phyloP scores from a whole-genome alignment of 352 stramenopile species.

The Pilasporangium apinafurcum region DNA sequence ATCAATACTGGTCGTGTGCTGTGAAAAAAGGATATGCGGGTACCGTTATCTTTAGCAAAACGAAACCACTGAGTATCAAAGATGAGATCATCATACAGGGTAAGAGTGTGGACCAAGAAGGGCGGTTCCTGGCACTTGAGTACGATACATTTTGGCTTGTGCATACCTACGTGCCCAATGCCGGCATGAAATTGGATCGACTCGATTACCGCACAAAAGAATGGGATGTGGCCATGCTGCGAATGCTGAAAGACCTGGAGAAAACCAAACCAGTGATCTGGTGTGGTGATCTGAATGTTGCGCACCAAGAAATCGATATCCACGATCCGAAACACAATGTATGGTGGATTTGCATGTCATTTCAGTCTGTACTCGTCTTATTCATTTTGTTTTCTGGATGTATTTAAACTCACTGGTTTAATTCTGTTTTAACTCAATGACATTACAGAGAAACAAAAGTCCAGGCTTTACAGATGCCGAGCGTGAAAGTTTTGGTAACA shows the following conservation, averaged over 20 bases:
- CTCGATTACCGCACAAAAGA: slow-evolving; percentile 64
- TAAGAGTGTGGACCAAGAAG: slow-evolving; percentile 54
- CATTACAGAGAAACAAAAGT: slow-evolving; percentile 48
- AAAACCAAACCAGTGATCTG: slow-evolving; percentile 75
- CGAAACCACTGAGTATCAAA: slow-evolving; percentile 60
- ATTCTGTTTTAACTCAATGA: neutral
- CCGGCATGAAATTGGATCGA: slow-evolving; percentile 63
- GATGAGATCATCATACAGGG: slow-evolving; percentile 55
- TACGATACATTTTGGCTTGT: slow-evolving; percentile 75
- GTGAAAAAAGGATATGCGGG: slow-evolving; percentile 76
- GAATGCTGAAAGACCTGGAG: slow-evolving; percentile 65
- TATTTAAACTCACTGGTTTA: neutral
- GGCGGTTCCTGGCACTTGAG: slow-evolving; percentile 73
- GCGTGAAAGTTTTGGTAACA: slow-evolving; percentile 59
- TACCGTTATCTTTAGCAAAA: slow-evolving; percentile 70
- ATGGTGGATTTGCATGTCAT: neutral
- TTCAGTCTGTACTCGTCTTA: too few relatives aligned
- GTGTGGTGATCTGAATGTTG: slow-evolving; percentile 83
- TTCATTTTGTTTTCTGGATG: too few relatives aligned
- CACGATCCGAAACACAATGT: slow-evolving; percentile 82
- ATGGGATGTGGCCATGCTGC: slow-evolving; percentile 73
- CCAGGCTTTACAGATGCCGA: slow-evolving; percentile 78
- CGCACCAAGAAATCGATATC: slow-evolving; percentile 85
- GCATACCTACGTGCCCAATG: slow-evolving; percentile 83
- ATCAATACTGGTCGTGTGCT: slow-evolving; percentile 77